These are phyloP conservation scores for Fistulinella staudtii DNA, from an alignment of 1,284 basidiomycete species.

Conservation along the genomic window DNA sequence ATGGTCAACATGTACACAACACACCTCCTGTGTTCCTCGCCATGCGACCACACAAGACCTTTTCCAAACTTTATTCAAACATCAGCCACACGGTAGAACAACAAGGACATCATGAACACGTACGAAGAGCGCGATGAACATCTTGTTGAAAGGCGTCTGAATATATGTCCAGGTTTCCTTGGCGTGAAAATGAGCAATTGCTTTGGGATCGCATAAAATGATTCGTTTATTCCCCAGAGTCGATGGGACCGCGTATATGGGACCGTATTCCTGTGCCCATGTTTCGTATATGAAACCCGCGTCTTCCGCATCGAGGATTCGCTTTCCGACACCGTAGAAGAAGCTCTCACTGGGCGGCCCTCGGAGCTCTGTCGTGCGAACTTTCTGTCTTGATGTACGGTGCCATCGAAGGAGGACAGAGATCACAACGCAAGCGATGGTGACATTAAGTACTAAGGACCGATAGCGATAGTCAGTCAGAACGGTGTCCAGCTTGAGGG, in stretches of 20 bases:
- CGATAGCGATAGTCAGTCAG: neutral
- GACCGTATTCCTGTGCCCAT: conserved; percentile 8
- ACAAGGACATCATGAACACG: conserved; percentile 22
- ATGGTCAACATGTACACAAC: neutral
- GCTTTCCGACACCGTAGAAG: conserved; percentile 11
- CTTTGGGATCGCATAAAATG: conserved; percentile 36
- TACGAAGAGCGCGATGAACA: conserved; percentile 43
- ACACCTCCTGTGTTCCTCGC: conserved; percentile 14
- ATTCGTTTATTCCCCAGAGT: conserved; percentile 39
- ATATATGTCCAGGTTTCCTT: conserved; percentile 48
- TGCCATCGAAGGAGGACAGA: conserved; percentile 3
- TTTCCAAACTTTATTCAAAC: conserved; percentile 6
- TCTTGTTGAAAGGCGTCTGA: conserved; percentile 34
- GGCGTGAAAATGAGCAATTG: conserved; percentile 13
- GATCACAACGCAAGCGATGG: neutral
- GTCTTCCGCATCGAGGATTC: neutral
- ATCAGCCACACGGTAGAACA: neutral
- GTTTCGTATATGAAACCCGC: conserved; percentile 11
- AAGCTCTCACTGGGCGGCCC: conserved; percentile 15
- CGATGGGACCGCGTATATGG: conserved; percentile 30
- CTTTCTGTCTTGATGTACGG: neutral
- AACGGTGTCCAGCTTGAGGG: neutral
- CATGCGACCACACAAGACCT: conserved; percentile 11
- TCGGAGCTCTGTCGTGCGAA: conserved; percentile 15
- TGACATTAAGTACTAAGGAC: neutral